These are phyloP conservation scores for Aegilops speltoides DNA, from an alignment of 176 grass and related monocot species.

Conservation along the genomic window DNA sequence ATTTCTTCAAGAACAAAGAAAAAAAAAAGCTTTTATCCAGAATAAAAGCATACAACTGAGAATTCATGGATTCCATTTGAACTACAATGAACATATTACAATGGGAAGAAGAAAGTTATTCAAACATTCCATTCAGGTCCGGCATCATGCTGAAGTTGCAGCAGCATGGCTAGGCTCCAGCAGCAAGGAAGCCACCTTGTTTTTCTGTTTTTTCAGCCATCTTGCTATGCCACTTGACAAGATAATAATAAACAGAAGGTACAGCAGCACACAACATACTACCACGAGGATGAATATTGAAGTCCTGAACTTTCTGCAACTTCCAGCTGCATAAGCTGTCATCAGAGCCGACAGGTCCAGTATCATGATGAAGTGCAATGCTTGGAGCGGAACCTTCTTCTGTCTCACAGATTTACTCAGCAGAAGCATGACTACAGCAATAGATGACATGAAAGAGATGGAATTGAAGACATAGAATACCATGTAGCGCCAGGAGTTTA, in stretches of 20 bases:
- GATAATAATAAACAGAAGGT: conserved; percentile 20
- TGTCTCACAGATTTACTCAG: conserved; percentile 41
- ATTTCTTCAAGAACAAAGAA: not conserved
- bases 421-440: conserved; percentile 34
- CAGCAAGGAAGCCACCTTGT: not conserved
- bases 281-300: conserved; percentile 41
- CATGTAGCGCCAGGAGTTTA: not conserved
- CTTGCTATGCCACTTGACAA: not conserved
- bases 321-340: conserved; percentile 48
- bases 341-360: conserved; percentile 46
- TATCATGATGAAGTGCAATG: conserved; percentile 39
- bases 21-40: not conserved
- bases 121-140: not conserved
- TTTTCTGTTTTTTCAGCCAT: not conserved
- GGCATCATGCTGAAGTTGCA: not conserved
- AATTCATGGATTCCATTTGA: not conserved
- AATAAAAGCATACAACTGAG: not conserved
- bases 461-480: conserved; percentile 42
- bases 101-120: not conserved
- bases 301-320: conserved; percentile 42
- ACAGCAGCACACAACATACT: conserved; percentile 31
- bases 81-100: not conserved
- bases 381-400: conserved; percentile 22
- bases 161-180: not conserved
- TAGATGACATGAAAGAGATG: conserved; percentile 48